These are phyloP conservation scores for Cenococcum geophilum DNA, from an alignment of 495 filamentous ascomycete genomes.

Conservation along the genomic window DNA sequence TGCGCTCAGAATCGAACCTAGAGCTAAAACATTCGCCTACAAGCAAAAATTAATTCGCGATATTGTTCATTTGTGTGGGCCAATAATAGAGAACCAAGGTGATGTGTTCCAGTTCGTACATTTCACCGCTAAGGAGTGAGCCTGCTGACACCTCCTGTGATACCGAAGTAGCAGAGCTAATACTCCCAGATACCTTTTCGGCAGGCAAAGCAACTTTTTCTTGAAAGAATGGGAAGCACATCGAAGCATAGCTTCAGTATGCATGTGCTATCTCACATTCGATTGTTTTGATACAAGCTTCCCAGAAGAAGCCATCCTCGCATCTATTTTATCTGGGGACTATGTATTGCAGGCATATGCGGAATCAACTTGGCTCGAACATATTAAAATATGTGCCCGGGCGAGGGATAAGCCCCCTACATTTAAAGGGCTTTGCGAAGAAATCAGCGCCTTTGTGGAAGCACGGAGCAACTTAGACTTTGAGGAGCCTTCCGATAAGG, in stretches of 20 bases:
- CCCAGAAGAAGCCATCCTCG: not conserved
- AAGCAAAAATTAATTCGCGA: not conserved
- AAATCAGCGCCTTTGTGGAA: not conserved
- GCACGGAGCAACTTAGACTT: not conserved
- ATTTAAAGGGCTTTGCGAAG: not conserved
- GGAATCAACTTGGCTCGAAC: not conserved
- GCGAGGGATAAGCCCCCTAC: not conserved
- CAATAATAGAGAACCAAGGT: constrained; percentile 3
- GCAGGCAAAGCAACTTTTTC: not conserved
- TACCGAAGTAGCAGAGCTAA: not conserved
- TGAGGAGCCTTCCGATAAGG: not conserved
- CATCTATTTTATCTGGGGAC: not conserved
- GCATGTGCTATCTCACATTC: not conserved
- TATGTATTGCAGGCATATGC: not conserved
- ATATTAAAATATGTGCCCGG: not conserved
- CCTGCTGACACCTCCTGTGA: not conserved
- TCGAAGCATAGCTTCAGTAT: not conserved
- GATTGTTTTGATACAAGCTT: not conserved
- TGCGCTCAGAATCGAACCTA: not conserved
- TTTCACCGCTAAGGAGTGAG: constrained; percentile 13
- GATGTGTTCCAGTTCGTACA: constrained; percentile 6
- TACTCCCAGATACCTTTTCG: not conserved
- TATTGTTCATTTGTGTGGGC: constrained; percentile 2
- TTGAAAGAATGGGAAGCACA: not conserved
- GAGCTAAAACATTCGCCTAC: not conserved